A percentile compares a stretch with the other conserved stretches of the same genome.
These are phyloP conservation scores for Amphibolis antarctica DNA, from an alignment of 106 monocot genomes.

Conservation along the genomic window DNA sequence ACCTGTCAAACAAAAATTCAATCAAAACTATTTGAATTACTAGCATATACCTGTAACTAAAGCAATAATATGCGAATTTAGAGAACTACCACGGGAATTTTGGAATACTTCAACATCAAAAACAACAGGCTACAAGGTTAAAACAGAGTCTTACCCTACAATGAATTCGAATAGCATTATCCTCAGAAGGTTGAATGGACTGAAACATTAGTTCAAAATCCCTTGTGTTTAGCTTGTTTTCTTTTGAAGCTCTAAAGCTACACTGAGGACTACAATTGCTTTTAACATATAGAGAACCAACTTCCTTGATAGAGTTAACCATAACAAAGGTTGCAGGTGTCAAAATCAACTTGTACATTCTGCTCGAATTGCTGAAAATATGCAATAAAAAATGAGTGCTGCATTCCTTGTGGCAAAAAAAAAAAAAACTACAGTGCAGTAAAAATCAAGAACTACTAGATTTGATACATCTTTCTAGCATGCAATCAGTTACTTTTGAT, in stretches of 20 bases:
- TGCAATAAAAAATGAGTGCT: neutral
- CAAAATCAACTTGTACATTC: slow-evolving; percentile 34
- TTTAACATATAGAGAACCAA: neutral
- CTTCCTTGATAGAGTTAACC: slow-evolving; percentile 41
- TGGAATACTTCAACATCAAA: neutral
- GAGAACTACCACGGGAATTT: no score
- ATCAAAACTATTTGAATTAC: neutral
- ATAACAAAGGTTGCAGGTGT: slow-evolving; percentile 53
- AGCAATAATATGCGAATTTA: neutral
- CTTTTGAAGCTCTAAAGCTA: slow-evolving; percentile 9
- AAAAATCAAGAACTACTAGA: no score
- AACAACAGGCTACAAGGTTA: neutral
- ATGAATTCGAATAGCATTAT: slow-evolving; percentile 18
- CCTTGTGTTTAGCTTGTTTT: slow-evolving; percentile 8
- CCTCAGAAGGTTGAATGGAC: slow-evolving; percentile 8
- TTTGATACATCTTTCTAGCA: no score
- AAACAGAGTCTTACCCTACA: slow-evolving; percentile 54
- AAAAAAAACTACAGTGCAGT: no score
- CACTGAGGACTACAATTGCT: neutral
- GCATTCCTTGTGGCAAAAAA: neutral
- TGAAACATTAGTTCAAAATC: slow-evolving; percentile 30
- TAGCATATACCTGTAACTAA: neutral
- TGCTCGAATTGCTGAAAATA: slow-evolving; percentile 28
- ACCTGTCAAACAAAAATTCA: slow-evolving; percentile 27
- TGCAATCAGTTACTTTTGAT: no score